Evolutionary conservation across 2,329 filamentous ascomycete species (phyloP), one percentile per base, ranked within the genome.

Genomic region (Huntiella abstrusa): DNA sequence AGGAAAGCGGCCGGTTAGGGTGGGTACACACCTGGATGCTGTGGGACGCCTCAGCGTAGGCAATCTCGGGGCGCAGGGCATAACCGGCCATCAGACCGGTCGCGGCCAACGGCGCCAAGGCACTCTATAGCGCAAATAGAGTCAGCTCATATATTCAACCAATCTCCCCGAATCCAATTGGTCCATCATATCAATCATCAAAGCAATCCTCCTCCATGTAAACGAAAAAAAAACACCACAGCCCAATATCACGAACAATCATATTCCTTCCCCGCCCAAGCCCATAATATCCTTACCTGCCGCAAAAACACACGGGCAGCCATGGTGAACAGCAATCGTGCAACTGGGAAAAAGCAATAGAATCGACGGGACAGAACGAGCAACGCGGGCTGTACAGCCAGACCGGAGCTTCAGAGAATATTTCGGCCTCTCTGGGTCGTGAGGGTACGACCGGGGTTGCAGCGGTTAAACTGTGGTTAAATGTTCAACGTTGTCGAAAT

Each of bases 291-390:
- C 40, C 64, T 59, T 57, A 75, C 71, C 67, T 65, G 66, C 61
- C 66, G 68, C 56, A 74, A 62, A 60, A 75, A 63, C 62, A 73
- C 64, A 72, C 70, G 69, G 57, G 71, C 67, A 63, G 70, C 70
- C 71, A 75, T 75, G 60, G 59, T 68, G 58, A 57, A 59, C 62
- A 43, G 41, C 13, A 22, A 45, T 38, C 35, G 15, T 41, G 40
- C 36, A 42, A 13, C 22, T 35, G 17, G 19, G n/a, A 28, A 15
- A 40, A 42, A 35, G 39, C 33, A 28, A 37, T 40, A 33, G 33
- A 45, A 36, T 47, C 45, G 33, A 28, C 33, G 17, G 44, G 33
- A 33, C 47, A 41, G 35, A 33, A 46, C 19, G n/a, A 50, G 33
- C 43, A 43, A 33, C 38, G 33, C 39, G 36, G 41, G 47, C 37